These are phyloP conservation scores for Brasenia schreberi DNA, from an alignment of 164 flowering plant genomes.

Conservation along the genomic window DNA sequence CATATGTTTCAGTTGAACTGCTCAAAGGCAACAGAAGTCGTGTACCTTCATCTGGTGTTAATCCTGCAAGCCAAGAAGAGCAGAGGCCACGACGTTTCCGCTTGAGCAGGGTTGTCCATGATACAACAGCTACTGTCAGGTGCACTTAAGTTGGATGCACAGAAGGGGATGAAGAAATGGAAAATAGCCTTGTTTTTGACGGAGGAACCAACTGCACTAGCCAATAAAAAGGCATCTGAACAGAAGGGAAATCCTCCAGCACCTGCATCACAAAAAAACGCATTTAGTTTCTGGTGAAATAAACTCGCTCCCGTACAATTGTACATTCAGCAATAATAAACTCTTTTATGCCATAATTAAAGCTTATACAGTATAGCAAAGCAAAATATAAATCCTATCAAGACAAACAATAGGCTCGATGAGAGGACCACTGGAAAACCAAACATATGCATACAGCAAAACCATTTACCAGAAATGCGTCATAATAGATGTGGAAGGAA, in stretches of 20 bases:
- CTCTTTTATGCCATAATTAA: no score
- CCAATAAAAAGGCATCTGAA: conserved; percentile 96
- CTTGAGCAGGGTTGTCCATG: conserved; percentile 87
- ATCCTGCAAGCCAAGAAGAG: conserved; percentile 75
- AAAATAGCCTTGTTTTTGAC: conserved; percentile 69
- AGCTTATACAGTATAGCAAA: no score
- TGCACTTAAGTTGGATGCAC: conserved; percentile 87
- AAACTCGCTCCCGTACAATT: no score
- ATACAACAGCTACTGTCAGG: conserved; percentile 65
- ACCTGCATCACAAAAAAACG: conserved; percentile 28
- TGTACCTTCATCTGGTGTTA: conserved; percentile 58
- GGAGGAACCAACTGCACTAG: conserved; percentile 92
- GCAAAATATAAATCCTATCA: no score
- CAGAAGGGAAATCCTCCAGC: conserved; percentile 88
- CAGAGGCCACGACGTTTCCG: conserved; percentile 69
- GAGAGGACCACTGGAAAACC: no score
- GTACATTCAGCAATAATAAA: no score
- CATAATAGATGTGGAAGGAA: no score
- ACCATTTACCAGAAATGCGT: no score
- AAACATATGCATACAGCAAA: no score
- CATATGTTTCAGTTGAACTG: no score
- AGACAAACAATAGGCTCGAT: no score
- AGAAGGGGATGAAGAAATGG: conserved; percentile 75
- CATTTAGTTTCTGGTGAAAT: neutral
- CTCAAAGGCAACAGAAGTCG: neutral